A percentile compares a stretch with the other conserved stretches of the same genome.
Conservation (phyloP, 2,329 filamentous ascomycete genomes). For the Ophiostoma perfectum region DNA sequence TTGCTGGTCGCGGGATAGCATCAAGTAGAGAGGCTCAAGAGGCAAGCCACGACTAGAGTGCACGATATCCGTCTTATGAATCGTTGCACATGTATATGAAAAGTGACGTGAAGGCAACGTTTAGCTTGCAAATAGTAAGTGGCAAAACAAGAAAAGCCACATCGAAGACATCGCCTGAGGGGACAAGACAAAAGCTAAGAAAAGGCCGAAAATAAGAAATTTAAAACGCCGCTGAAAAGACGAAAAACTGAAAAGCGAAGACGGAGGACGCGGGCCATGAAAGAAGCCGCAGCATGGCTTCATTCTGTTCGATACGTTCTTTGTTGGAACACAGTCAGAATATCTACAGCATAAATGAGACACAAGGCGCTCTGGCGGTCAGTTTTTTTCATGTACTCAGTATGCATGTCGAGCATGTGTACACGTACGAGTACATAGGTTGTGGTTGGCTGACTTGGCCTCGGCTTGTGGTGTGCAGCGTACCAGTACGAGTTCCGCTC, state of each 20-base stretch:
- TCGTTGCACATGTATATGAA: neutral
- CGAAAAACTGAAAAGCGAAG: neutral
- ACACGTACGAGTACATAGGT: neutral
- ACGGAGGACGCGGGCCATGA: neutral
- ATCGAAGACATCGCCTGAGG: neutral
- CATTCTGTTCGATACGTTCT: too few relatives aligned
- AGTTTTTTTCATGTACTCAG: neutral
- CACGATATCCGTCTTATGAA: neutral
- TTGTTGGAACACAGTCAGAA: too few relatives aligned
- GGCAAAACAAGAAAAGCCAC: neutral
- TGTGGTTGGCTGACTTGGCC: conserved; percentile 5
- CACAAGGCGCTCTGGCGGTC: neutral
- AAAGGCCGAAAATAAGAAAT: neutral
- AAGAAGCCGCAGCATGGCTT: too few relatives aligned
- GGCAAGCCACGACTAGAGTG: neutral
- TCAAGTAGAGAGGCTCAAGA: neutral
- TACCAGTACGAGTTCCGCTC: too few relatives aligned
- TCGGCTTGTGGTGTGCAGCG: neutral
- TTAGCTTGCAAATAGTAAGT: neutral
- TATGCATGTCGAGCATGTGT: neutral
- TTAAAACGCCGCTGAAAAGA: neutral
- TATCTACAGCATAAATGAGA: too few relatives aligned
- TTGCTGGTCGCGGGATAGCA: neutral
- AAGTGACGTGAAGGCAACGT: neutral
- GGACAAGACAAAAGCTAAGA: conserved; percentile 8